Conservation (phyloP, 805 yeast genomes). For the Lachancea quebecensis region DNA sequence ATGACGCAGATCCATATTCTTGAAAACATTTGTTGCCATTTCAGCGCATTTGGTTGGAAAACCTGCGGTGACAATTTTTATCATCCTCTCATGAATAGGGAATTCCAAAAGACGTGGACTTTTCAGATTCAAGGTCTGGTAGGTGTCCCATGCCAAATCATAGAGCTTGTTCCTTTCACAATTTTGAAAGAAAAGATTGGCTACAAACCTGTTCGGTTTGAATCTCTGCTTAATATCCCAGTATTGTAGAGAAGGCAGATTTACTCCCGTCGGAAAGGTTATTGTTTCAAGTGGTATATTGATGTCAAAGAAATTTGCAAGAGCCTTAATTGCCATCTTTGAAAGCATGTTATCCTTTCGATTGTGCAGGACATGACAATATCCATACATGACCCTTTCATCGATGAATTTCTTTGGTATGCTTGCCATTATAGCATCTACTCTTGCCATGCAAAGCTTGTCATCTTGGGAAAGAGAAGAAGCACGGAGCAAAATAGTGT, state of each 20-base stretch:
- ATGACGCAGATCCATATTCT: constrained; percentile 19
- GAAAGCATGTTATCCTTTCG: constrained; percentile 7
- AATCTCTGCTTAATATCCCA: constrained; percentile 3
- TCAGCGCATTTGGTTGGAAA: constrained; percentile 3
- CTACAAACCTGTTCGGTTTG: neutral
- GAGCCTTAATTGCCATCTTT: constrained; percentile 1
- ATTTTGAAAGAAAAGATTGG: constrained; percentile 2
- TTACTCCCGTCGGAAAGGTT: neutral
- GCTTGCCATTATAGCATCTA: constrained; percentile 14
- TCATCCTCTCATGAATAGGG: constrained; percentile 1
- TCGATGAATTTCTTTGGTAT: constrained; percentile 20
- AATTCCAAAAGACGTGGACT: constrained; percentile 9
- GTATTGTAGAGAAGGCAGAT: constrained; percentile 3
- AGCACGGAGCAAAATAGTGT: constrained; percentile 20
- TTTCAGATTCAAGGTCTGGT: constrained; percentile 4
- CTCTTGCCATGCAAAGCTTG: constrained; percentile 13
- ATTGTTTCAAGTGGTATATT: neutral
- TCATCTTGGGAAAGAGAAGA: constrained; percentile 16
- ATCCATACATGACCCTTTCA: constrained; percentile 19
- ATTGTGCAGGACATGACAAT: constrained; percentile 17
- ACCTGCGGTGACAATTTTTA: constrained; percentile 1
- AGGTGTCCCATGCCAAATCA: constrained; percentile 15
- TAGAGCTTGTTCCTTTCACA: constrained; percentile 9
- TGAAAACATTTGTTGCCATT: constrained; percentile 1
- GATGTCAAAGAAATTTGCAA: constrained; percentile 3